These are phyloP conservation scores for Eucalyptus rudis DNA, from an alignment of 345 rosid genomes.

Conservation along the genomic window DNA sequence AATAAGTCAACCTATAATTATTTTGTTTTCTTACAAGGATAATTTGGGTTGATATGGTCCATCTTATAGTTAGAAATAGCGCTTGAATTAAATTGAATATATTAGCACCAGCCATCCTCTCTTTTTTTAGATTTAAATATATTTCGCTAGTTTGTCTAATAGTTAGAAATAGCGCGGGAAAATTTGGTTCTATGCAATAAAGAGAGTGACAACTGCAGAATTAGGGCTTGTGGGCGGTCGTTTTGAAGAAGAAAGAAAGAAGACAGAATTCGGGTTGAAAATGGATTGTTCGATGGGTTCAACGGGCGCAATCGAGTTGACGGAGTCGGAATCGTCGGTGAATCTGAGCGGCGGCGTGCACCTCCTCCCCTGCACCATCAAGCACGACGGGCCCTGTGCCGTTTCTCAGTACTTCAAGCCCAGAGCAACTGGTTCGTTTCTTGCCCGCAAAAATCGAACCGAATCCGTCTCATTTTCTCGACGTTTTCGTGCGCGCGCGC, in stretches of 20 bases:
- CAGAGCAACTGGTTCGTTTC: conserved; percentile 32
- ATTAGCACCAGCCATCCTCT: too few relatives aligned
- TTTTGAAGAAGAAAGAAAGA: neutral
- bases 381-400: conserved; percentile 49
- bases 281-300: neutral
- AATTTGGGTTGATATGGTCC: too few relatives aligned
- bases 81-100: too few relatives aligned
- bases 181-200: too few relatives aligned
- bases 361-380: conserved; percentile 82
- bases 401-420: conserved; percentile 82
- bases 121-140: too few relatives aligned
- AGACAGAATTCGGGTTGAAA: neutral
- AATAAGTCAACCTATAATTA: too few relatives aligned
- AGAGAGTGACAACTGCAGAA: neutral
- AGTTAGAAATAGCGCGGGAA: neutral
- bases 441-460: neutral
- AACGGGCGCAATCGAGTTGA: conserved; percentile 24
- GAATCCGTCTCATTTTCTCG: neutral
- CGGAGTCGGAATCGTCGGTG: neutral
- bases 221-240: neutral
- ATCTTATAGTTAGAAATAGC: too few relatives aligned
- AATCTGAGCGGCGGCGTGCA: conserved; percentile 49
- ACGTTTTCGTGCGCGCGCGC: neutral
- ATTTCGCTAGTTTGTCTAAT: too few relatives aligned
- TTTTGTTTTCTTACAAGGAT: too few relatives aligned